A percentile compares a stretch with the other conserved stretches of the same genome.
These are phyloP conservation scores for Osmozyma mogii DNA, from an alignment of 805 yeast species.

Conservation along the genomic window DNA sequence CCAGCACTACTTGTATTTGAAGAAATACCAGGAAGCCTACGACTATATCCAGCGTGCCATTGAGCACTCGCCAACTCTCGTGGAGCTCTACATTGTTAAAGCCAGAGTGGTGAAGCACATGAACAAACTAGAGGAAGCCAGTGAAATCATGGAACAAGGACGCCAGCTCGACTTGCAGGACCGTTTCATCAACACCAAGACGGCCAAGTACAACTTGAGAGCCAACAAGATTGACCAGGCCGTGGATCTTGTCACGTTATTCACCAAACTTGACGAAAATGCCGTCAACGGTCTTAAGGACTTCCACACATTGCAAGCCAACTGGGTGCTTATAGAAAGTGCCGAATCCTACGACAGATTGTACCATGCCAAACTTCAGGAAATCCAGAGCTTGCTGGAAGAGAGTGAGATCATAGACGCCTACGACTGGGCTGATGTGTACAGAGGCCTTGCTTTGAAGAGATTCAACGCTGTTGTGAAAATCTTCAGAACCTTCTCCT, in stretches of 20 bases:
- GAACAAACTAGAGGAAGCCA: slow-evolving; percentile 57
- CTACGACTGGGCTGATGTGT: slow-evolving; percentile 37
- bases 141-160: slow-evolving; percentile 59
- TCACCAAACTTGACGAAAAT: slow-evolving; percentile 74
- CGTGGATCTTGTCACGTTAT: slow-evolving; percentile 61
- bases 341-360: slow-evolving; percentile 74
- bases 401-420: slow-evolving; percentile 19
- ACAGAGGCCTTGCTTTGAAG: slow-evolving; percentile 70
- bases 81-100: slow-evolving; percentile 72
- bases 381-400: slow-evolving; percentile 7
- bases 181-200: slow-evolving; percentile 81
- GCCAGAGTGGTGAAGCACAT: slow-evolving; percentile 73
- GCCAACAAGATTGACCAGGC: slow-evolving; percentile 72
- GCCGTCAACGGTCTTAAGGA: slow-evolving; percentile 79
- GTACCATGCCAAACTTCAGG: slow-evolving; percentile 24
- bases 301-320: slow-evolving; percentile 81
- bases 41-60: slow-evolving; percentile 55
- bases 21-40: slow-evolving; percentile 47
- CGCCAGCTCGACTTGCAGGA: slow-evolving; percentile 79
- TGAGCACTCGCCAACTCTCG: slow-evolving; percentile 71
- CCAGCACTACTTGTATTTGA: slow-evolving; percentile 60
- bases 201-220: slow-evolving; percentile 76
- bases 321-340: slow-evolving; percentile 79
- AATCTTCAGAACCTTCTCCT: slow-evolving; percentile 61
- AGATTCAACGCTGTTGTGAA: slow-evolving; percentile 61